Base-by-base conservation (phyloP, 2,329 filamentous ascomycete species). In the Dendrostoma leiphaemia region DNA sequence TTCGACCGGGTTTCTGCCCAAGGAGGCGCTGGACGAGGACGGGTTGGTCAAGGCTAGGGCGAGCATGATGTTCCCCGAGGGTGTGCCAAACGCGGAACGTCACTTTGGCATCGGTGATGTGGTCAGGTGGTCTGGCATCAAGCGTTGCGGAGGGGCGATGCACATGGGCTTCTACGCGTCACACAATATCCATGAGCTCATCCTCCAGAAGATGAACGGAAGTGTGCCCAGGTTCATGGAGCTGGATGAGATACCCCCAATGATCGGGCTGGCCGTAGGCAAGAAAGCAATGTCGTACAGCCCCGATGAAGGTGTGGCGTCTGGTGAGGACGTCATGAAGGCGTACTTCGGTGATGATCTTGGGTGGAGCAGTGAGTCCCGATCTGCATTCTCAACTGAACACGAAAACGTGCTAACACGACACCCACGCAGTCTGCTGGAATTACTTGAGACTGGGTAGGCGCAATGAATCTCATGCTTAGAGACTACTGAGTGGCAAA, bases 81-180 rank as follows among this genome's bases (percentile, higher is more conserved):
- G 71, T 0, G 73, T 82, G 0, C 76, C 84, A 4, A 86, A 90
- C 59, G 69, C 80, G 12, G 71, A 74, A 0, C 69, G 71, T 26
- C 89, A 92, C 67, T 88, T 86, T 63, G 88, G 84, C 12, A 76
- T 83, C 23, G 89, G 89, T 15, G 89, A 93, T 65, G 73, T 89
- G 15, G 81, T 80, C 29, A 73, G 75, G 45, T 92, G 89, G 89
- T 81, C 85, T 0, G 89, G 88, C 40, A 91, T 93, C 72, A 92
- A 91, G 74, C 85, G 89, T 41, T 90, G 86, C 62, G 89, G 89
- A 23, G 82, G 77, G 15, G 89, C 89, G 31, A 89, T 92, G 80
- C 82, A 88, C 64, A 84, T 86, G 75, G 89, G 88, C 34, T 81
- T 85, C 63, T 76, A 80, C 57, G 81, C 81, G 3, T 88, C 83